Percentiles rank a stretch among this genome's conserved stretches.
Conservation (phyloP, 805 yeast genomes). For the Metschnikowia kofuensis region DNA sequence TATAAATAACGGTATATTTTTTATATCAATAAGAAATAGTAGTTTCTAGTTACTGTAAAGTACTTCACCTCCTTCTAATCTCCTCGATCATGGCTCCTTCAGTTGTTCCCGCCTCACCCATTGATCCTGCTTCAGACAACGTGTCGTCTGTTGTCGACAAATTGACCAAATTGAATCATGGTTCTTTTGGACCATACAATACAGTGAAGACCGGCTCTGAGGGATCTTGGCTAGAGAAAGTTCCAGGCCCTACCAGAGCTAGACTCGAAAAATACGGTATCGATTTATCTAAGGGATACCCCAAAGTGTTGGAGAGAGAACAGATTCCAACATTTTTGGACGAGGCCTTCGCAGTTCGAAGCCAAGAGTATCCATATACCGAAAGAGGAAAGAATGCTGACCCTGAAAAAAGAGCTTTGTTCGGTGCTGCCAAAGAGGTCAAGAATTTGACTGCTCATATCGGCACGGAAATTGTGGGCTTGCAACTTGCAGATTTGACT, state of each 20-base stretch:
- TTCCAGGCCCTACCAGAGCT: constrained; percentile 19
- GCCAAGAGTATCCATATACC: constrained; percentile 19
- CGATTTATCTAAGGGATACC: constrained; percentile 24
- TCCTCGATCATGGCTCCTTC: not conserved
- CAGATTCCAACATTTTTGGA: constrained; percentile 22
- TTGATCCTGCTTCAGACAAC: not conserved
- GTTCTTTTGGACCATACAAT: not conserved
- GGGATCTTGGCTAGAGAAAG: constrained; percentile 7
- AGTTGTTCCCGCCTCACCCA: not conserved
- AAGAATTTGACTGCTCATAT: constrained; percentile 25
- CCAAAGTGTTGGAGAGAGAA: constrained; percentile 19
- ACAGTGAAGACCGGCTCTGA: constrained; percentile 2
- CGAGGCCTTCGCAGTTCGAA: constrained; percentile 20
- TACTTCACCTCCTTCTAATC: not conserved
- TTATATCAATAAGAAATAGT: too few relatives aligned
- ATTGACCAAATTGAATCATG: constrained; percentile 3
- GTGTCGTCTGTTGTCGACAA: constrained; percentile 1
- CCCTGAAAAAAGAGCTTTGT: constrained; percentile 26
- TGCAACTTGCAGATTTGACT: constrained; percentile 24
- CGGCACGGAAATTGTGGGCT: constrained; percentile 27
- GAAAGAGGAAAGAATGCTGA: constrained; percentile 26
- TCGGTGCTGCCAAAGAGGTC: constrained; percentile 27
- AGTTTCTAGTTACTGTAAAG: too few relatives aligned
- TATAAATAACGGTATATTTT: too few relatives aligned
- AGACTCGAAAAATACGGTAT: constrained; percentile 22